A percentile compares a stretch with the other conserved stretches of the same genome.
Evolutionary conservation across 2,329 filamentous ascomycete species (phyloP).

Genomic region (Fusarium subtropicale): DNA sequence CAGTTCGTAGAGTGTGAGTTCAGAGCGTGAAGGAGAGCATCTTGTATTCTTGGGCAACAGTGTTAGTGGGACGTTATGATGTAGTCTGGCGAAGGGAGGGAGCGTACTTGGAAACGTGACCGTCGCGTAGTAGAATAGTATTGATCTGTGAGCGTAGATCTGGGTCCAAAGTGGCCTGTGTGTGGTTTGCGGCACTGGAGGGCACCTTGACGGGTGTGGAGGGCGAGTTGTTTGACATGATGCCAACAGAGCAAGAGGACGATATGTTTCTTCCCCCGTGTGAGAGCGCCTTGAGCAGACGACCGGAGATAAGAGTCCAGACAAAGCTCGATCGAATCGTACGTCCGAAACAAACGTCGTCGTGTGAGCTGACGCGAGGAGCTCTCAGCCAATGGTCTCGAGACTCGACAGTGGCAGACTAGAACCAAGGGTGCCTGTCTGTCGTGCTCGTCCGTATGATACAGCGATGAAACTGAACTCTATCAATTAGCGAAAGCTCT

Average conservation of each 20-base stretch:
- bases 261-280: background rate
- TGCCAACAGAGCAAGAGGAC: slow-evolving; percentile 9
- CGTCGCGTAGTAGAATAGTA: slow-evolving; percentile 66
- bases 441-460: background rate
- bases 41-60: slow-evolving; percentile 64
- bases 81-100: background rate
- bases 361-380: background rate
- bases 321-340: background rate
- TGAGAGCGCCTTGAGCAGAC: background rate
- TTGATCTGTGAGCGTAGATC: slow-evolving; percentile 74
- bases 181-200: slow-evolving; percentile 68
- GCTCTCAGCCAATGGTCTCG: slow-evolving; percentile 8
- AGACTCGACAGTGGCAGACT: slow-evolving; percentile 8
- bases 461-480: background rate
- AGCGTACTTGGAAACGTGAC: slow-evolving; percentile 68
- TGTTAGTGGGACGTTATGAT: slow-evolving; percentile 17
- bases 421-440: background rate
- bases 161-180: slow-evolving; percentile 69
- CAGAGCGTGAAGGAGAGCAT: slow-evolving; percentile 71
- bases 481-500: background rate
- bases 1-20: slow-evolving; percentile 70
- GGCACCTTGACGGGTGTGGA: slow-evolving; percentile 72
- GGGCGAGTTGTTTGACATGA: slow-evolving; percentile 60
- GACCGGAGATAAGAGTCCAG: background rate
- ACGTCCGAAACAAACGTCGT: background rate